Conservation (phyloP, 2,329 filamentous ascomycete genomes). For the Xylaria sp. region DNA sequence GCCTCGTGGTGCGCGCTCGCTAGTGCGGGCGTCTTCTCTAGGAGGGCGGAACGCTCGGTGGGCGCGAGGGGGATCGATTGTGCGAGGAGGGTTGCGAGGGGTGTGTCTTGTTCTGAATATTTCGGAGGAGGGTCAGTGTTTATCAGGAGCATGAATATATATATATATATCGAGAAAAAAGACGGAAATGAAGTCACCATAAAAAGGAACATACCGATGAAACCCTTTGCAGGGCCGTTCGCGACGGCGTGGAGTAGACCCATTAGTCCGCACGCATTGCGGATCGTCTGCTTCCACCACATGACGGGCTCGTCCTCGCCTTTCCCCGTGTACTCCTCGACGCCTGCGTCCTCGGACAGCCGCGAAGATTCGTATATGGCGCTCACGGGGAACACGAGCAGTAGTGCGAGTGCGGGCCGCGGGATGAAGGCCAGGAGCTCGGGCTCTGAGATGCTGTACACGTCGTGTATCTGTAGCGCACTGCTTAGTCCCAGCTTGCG, state of each 20-base stretch:
- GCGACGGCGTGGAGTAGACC: slow-evolving; percentile 83
- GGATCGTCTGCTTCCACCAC: slow-evolving; percentile 96
- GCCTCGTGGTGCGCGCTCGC: slow-evolving; percentile 82
- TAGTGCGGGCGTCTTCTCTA: slow-evolving; percentile 80
- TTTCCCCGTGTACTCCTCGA: slow-evolving; percentile 71
- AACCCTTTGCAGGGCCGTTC: slow-evolving; percentile 76
- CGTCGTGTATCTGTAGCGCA: slow-evolving; percentile 84
- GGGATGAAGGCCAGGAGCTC: slow-evolving; percentile 88
- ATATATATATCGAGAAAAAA: no score
- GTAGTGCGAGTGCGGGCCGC: slow-evolving; percentile 84
- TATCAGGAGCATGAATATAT: neutral
- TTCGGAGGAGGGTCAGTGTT: neutral
- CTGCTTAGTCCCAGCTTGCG: slow-evolving; percentile 84
- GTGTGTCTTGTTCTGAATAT: slow-evolving; percentile 58
- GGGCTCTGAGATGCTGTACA: slow-evolving; percentile 88
- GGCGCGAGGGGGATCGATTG: slow-evolving; percentile 77
- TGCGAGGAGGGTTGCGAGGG: slow-evolving; percentile 72
- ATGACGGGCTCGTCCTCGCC: slow-evolving; percentile 79
- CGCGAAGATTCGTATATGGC: slow-evolving; percentile 82
- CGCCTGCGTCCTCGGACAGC: slow-evolving; percentile 74
- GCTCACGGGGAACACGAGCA: slow-evolving; percentile 91
- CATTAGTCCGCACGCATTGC: slow-evolving; percentile 92
- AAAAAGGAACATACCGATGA: slow-evolving; percentile 63
- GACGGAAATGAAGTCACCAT: no score
- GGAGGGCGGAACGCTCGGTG: slow-evolving; percentile 71